These are phyloP conservation scores for Yamadazyma mexicana DNA, from an alignment of 1,139 yeast species.

Conservation along the genomic window DNA sequence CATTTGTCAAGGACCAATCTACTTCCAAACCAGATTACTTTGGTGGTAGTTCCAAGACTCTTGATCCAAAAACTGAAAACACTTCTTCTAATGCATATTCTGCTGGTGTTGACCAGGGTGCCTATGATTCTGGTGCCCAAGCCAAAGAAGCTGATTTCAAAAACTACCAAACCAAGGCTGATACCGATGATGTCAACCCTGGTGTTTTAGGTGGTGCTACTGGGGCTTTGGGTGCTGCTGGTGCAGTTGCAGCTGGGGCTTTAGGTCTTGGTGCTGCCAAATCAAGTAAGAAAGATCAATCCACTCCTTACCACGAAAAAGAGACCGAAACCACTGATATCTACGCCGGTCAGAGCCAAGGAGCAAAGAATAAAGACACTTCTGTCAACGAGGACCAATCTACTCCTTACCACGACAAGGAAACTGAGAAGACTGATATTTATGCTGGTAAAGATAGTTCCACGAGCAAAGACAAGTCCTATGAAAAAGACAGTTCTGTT, in stretches of 20 bases:
- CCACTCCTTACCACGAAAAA: too few species aligned
- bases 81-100: slow-evolving; percentile 13
- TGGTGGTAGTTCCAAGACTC: slow-evolving; percentile 8
- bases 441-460: too few species aligned
- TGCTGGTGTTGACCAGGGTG: slow-evolving; percentile 19
- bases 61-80: slow-evolving; percentile 14
- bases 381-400: too few species aligned
- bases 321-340: too few species aligned
- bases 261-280: slow-evolving; percentile 13
- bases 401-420: too few species aligned
- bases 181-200: slow-evolving; percentile 4
- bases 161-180: slow-evolving; percentile 3
- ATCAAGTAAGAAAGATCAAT: not conserved
- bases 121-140: slow-evolving; percentile 19
- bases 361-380: too few species aligned
- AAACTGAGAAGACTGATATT: too few species aligned
- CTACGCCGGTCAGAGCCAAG: too few species aligned
- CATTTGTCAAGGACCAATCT: slow-evolving; percentile 6
- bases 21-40: slow-evolving; percentile 1
- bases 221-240: slow-evolving; percentile 17
- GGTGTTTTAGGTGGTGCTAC: slow-evolving; percentile 15
- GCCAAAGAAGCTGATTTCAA: slow-evolving; percentile 9
- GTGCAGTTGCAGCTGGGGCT: slow-evolving; percentile 16
- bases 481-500: too few species aligned
- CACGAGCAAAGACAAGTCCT: too few species aligned